These are phyloP conservation scores for Ormosia emarginata DNA, from an alignment of 306 rosid genomes.

Conservation along the genomic window DNA sequence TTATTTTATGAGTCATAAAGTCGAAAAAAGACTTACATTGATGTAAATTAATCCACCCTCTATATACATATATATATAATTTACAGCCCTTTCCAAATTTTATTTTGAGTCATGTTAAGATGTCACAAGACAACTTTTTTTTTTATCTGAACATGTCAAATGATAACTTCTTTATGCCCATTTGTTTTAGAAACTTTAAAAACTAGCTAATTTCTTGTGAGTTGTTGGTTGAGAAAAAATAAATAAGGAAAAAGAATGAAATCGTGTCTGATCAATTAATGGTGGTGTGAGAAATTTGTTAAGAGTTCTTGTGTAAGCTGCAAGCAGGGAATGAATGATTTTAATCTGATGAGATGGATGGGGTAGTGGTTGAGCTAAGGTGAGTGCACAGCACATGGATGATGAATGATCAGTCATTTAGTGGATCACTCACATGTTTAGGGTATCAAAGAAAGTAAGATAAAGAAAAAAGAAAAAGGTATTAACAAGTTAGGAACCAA, in stretches of 20 bases:
- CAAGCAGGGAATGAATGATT: constrained; percentile 1
- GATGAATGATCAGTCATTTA: background rate
- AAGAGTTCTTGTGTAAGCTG: background rate
- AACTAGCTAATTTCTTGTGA: background rate
- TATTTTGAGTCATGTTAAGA: background rate
- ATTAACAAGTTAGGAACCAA: constrained; percentile 20
- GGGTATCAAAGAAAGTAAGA: constrained; percentile 8
- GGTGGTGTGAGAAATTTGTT: background rate
- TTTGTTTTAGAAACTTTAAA: background rate
- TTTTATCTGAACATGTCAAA: background rate
- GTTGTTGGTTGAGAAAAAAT: background rate
- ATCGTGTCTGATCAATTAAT: background rate
- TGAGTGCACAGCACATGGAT: constrained; percentile 46
- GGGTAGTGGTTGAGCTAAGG: constrained; percentile 20
- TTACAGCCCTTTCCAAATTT: background rate
- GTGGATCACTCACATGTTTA: constrained; percentile 5
- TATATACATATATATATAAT: too few relatives aligned
- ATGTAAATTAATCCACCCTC: too few relatives aligned
- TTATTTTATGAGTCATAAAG: background rate
- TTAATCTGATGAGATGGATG: background rate
- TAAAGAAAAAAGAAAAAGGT: constrained; percentile 10
- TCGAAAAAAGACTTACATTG: too few relatives aligned
- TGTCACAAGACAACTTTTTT: background rate
- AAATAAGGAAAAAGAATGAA: background rate
- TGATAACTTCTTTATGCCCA: background rate